Conservation (phyloP, 352 stramenopile genomes). For the Hyaloperonospora brassicae region DNA sequence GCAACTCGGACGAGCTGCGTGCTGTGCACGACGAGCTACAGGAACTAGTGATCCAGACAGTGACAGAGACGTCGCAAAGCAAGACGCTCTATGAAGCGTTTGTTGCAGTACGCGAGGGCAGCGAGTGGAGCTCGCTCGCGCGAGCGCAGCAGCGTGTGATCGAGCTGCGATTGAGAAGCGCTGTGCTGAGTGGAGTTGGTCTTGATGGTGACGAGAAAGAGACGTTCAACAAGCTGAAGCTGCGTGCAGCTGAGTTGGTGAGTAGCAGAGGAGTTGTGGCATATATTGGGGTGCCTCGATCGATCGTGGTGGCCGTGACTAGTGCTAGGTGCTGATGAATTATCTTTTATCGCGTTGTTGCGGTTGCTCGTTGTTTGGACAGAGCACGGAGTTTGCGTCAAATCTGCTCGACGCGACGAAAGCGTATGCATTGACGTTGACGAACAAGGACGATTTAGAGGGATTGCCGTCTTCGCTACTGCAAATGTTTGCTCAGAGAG, state of each 20-base stretch:
- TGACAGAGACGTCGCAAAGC: constrained; percentile 89
- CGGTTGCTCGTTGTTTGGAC: neutral
- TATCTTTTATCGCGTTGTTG: no score
- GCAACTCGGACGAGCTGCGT: constrained; percentile 92
- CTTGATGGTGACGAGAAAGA: constrained; percentile 88
- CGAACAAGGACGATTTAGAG: constrained; percentile 78
- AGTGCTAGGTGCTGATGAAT: no score
- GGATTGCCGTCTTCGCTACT: constrained; percentile 89
- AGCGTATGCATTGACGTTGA: constrained; percentile 85
- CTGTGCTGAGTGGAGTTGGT: constrained; percentile 90
- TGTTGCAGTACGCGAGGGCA: constrained; percentile 58
- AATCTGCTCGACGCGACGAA: constrained; percentile 98
- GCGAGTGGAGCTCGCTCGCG: constrained; percentile 46
- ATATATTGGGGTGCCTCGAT: neutral
- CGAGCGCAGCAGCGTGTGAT: constrained; percentile 83
- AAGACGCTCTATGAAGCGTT: constrained; percentile 90
- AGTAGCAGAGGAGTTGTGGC: neutral
- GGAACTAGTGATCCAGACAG: constrained; percentile 90
- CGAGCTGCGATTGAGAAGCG: constrained; percentile 78
- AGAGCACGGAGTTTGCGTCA: constrained; percentile 93
- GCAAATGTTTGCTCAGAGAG: constrained; percentile 87
- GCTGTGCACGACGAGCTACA: constrained; percentile 89
- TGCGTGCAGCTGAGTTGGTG: constrained; percentile 87
- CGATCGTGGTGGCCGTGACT: no score
- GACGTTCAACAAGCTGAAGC: constrained; percentile 94